Evolutionary conservation across 805 yeast species (phyloP).

Genomic region (Dipodascopsis uninucleata): DNA sequence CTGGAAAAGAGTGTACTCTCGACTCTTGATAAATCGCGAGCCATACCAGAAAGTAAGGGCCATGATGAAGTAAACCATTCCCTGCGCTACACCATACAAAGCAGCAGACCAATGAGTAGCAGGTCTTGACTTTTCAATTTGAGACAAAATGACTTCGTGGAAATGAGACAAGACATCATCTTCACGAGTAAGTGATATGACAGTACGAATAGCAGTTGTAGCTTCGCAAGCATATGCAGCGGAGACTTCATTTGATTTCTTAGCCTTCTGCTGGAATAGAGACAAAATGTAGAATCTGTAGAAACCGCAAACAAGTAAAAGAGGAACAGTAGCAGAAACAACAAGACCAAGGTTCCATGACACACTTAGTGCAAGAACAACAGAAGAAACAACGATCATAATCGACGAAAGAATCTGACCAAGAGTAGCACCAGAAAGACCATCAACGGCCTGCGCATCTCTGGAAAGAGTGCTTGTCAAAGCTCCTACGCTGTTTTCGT

Average conservation of each 20-base stretch:
- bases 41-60: slow-evolving; percentile 48
- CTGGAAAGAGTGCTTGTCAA: slow-evolving; percentile 32
- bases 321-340: slow-evolving; percentile 38
- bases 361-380: slow-evolving; percentile 40
- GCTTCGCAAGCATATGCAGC: slow-evolving; percentile 44
- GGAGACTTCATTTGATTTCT: slow-evolving; percentile 39
- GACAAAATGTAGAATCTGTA: slow-evolving; percentile 38
- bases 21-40: slow-evolving; percentile 36
- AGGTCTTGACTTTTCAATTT: slow-evolving; percentile 14
- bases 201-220: slow-evolving; percentile 42
- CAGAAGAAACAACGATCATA: slow-evolving; percentile 40
- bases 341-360: slow-evolving; percentile 45
- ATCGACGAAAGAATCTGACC: slow-evolving; percentile 36
- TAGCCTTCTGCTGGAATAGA: slow-evolving; percentile 38
- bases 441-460: slow-evolving; percentile 35
- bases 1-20: slow-evolving; percentile 35
- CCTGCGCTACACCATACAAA: slow-evolving; percentile 42
- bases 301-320: slow-evolving; percentile 42
- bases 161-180: slow-evolving; percentile 38
- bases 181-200: slow-evolving; percentile 43
- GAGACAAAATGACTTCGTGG: slow-evolving; percentile 16
- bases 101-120: slow-evolving; percentile 30
- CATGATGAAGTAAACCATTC: slow-evolving; percentile 41
- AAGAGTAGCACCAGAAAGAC: slow-evolving; percentile 34
- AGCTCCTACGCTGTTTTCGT: slow-evolving; percentile 32